Evolutionary conservation across 768 basidiomycete species (phyloP), one percentile per base, ranked within the genome.

Genomic region (Exsudoporus frostii): DNA sequence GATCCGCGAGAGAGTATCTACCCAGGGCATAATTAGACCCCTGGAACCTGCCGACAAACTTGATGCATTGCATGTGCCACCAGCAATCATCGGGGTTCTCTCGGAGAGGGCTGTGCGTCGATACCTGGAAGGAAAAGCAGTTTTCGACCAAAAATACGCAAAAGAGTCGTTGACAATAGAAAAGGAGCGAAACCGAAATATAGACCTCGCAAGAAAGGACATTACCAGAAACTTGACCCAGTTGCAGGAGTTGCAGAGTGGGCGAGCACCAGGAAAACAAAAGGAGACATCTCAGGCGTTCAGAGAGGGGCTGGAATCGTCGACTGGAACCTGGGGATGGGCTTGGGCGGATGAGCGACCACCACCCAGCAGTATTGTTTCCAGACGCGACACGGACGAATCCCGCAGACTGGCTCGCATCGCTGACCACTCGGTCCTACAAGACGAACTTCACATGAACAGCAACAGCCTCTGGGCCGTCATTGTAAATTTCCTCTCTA

Each of bases 1-100:
- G 85, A 90, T 98, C 50, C 83, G 96, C 33, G 96, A 98, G 70
- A 81, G 97, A 19, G 84, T 98, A 25, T 86, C 88, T 2, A 89
- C 85, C 1, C 79, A 78, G 10, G 97, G 97, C 7, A 68, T 85
- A n/a, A 74, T 92, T n/a, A 82, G 94, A 17, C 77, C 88, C 0
- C 73, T 99, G 33, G 95, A 98, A 58, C 73, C 85, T 0, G 82
- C 85, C 59, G 63, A 68, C 14, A 83, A 89, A 45, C 74, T 98
- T 0, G 71, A 73, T 14, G 90, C 85, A 5, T 75, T 95, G 51
- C 75, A 75, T 29, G 70, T 95, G 15, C 81, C 89, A 0, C 64
- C 73, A 1, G 83, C 87, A 37, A 73, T 81, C 41, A 76, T 98
- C 27, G 94, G 93, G 5, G 74, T 74, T 25, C 72, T 96, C 39